These are phyloP conservation scores for Sutorius australiensis DNA, from an alignment of 768 basidiomycete genomes.

Conservation along the genomic window DNA sequence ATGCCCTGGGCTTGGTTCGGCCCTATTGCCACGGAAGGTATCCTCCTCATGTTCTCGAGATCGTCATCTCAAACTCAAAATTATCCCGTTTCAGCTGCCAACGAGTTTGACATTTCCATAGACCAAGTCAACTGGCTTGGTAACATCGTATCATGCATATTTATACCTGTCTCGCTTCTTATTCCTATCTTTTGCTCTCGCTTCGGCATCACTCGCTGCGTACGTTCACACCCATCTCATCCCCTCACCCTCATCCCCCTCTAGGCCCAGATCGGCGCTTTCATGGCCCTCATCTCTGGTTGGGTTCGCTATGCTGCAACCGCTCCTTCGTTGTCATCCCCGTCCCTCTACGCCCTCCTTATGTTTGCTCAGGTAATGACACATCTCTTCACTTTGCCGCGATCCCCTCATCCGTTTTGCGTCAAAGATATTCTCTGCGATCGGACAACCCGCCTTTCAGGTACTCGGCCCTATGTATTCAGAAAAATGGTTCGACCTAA, in stretches of 20 bases:
- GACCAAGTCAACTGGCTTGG: constrained; percentile 80
- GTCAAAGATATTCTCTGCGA: constrained; percentile 52
- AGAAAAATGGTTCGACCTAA: constrained; percentile 77
- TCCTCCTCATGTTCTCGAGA: constrained; percentile 3
- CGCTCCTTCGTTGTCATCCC: constrained; percentile 44
- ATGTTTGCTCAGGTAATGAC: constrained; percentile 62
- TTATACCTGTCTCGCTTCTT: constrained; percentile 57
- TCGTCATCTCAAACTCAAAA: neutral
- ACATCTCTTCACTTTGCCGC: neutral
- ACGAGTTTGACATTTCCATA: constrained; percentile 64
- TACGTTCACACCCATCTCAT: constrained; percentile 34
- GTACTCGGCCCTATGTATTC: constrained; percentile 79
- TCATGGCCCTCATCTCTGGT: constrained; percentile 53
- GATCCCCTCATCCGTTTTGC: neutral
- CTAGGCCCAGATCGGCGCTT: constrained; percentile 63
- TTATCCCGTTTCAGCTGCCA: constrained; percentile 41
- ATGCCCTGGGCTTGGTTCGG: constrained; percentile 84
- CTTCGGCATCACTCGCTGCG: constrained; percentile 61
- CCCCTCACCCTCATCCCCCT: neutral
- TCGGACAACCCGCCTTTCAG: constrained; percentile 72
- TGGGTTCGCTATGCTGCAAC: constrained; percentile 82
- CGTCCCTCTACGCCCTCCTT: constrained; percentile 59
- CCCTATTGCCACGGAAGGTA: constrained; percentile 70
- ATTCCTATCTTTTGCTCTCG: constrained; percentile 55
- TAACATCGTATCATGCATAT: constrained; percentile 60